A percentile compares a stretch with the other conserved stretches of the same genome.
phyloP scores from a whole-genome alignment of 129 eudicot species.

The Centella asiatica region DNA sequence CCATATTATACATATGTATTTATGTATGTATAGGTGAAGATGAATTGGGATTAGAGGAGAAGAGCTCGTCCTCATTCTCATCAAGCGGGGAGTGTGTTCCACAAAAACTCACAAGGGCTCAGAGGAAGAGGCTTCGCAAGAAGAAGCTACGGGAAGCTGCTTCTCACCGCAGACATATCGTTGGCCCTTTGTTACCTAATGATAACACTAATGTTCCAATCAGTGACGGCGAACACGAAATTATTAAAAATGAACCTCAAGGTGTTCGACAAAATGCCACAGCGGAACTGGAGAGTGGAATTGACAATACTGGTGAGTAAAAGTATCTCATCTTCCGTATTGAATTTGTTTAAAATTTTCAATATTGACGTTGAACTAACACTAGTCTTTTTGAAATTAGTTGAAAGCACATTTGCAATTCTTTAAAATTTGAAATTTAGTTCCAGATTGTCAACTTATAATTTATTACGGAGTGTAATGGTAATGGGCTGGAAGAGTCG shows the following conservation, averaged over 20 bases:
- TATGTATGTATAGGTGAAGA: slow-evolving; percentile 5
- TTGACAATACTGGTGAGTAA: slow-evolving; percentile 19
- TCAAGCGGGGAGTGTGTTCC: slow-evolving; percentile 23
- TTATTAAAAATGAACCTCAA: slow-evolving; percentile 17
- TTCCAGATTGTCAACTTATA: too few relatives aligned
- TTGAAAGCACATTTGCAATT: too few relatives aligned
- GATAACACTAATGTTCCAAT: slow-evolving; percentile 1
- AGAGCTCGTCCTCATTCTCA: slow-evolving; percentile 13
- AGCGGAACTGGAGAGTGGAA: slow-evolving; percentile 16
- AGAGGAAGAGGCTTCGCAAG: slow-evolving; percentile 61
- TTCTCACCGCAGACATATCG: slow-evolving; percentile 36
- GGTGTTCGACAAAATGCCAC: slow-evolving; percentile 55
- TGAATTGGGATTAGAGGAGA: slow-evolving; percentile 21
- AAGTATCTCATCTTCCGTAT: not conserved
- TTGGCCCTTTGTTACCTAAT: slow-evolving; percentile 52
- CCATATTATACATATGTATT: too few relatives aligned
- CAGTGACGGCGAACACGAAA: slow-evolving; percentile 2
- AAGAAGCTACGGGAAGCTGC: slow-evolving; percentile 57
- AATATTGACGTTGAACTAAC: not conserved
- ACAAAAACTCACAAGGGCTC: slow-evolving; percentile 60
- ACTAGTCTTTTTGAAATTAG: not conserved
- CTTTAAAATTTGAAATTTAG: too few relatives aligned
- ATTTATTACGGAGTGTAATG: too few relatives aligned
- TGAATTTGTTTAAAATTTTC: not conserved
- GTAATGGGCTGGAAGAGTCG: too few relatives aligned